phyloP scores from a whole-genome alignment of 768 basidiomycete species.

The Naganishia vaughanmartiniae region DNA sequence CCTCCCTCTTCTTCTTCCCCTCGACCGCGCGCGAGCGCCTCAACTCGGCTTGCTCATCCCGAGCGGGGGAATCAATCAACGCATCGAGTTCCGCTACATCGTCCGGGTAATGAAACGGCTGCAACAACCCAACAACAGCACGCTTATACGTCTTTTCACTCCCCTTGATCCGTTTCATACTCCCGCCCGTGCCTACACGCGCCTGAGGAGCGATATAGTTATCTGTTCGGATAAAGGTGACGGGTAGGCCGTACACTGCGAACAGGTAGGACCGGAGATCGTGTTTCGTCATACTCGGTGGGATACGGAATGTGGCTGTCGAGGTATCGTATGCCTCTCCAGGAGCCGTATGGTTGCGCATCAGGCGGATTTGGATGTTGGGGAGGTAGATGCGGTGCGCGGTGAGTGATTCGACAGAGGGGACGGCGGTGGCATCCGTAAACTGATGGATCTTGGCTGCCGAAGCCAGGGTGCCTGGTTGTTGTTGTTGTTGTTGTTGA shows the following conservation, averaged over 20 bases:
- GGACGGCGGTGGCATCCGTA: conserved; percentile 11
- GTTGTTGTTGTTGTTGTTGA: background rate
- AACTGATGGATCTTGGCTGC: conserved; percentile 16
- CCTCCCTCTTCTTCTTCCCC: conserved; percentile 57
- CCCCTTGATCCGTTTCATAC: conserved; percentile 35
- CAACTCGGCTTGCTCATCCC: conserved; percentile 15
- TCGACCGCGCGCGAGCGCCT: conserved; percentile 36
- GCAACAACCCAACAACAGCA: conserved; percentile 82
- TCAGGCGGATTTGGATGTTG: conserved; percentile 75
- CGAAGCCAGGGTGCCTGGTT: conserved; percentile 14
- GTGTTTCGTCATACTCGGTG: conserved; percentile 82
- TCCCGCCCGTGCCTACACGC: conserved; percentile 39
- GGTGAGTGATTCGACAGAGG: conserved; percentile 54
- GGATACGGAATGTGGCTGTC: conserved; percentile 89
- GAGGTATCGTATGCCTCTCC: conserved; percentile 87
- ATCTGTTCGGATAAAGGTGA: conserved; percentile 94
- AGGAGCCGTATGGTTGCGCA: conserved; percentile 73
- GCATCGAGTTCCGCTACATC: conserved; percentile 71
- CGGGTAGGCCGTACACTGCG: conserved; percentile 80
- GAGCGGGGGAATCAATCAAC: conserved; percentile 18
- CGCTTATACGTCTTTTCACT: conserved; percentile 69
- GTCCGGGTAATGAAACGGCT: conserved; percentile 90
- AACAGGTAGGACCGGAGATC: conserved; percentile 82
- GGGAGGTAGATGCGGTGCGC: conserved; percentile 86
- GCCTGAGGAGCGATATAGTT: conserved; percentile 68